phyloP scores from a whole-genome alignment of 2,329 filamentous ascomycete species.

The Cercospora sp. region DNA sequence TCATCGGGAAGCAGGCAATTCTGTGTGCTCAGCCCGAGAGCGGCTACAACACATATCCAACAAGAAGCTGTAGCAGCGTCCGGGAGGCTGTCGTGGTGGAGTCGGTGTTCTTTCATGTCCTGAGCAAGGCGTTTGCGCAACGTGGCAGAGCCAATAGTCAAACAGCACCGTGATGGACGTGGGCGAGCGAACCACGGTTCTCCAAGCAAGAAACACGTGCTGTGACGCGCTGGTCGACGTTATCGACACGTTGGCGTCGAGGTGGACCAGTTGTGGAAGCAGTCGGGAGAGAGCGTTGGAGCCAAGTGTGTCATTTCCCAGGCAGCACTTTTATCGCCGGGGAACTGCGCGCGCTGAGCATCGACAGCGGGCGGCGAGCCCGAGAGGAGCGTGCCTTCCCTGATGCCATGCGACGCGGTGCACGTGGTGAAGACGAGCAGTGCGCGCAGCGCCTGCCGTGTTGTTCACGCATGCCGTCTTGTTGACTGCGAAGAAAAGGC shows the following conservation, averaged over 20 bases:
- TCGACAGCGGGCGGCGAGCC: background rate
- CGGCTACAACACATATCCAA: background rate
- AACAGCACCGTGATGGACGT: background rate
- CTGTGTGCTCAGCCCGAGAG: no score
- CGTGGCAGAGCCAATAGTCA: background rate
- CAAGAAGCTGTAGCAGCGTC: background rate
- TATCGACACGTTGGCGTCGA: background rate
- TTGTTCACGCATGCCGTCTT: background rate
- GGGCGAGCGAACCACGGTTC: background rate
- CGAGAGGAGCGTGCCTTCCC: background rate
- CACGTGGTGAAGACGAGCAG: background rate
- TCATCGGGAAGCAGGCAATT: no score
- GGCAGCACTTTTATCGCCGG: background rate
- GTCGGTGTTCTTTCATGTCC: background rate
- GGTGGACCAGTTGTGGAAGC: background rate
- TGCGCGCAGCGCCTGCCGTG: background rate
- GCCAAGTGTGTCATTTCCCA: background rate
- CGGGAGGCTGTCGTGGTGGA: background rate
- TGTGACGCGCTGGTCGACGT: background rate
- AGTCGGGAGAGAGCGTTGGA: background rate
- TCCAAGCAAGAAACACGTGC: background rate
- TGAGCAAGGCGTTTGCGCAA: background rate
- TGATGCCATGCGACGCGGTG: background rate
- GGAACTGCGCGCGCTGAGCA: background rate
- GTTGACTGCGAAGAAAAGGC: background rate